phyloP scores from a whole-genome alignment of 2,329 filamentous ascomycete genomes.

The Chaetothyriales sp. region DNA sequence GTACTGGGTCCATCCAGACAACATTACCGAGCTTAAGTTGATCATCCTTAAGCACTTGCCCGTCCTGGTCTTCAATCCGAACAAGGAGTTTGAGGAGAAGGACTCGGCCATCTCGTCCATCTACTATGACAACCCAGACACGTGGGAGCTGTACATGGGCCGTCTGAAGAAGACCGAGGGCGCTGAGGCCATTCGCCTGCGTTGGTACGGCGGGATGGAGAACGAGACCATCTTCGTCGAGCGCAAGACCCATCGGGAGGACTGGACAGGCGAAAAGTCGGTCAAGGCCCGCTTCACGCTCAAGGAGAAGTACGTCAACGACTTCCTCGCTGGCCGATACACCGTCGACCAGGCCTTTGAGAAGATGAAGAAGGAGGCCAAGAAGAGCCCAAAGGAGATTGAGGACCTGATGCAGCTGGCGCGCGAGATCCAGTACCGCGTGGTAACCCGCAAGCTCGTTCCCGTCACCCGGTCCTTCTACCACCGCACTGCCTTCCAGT shows the following conservation, averaged over 20 bases:
- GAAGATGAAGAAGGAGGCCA: slow-evolving; percentile 87
- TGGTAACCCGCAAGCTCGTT: slow-evolving; percentile 69
- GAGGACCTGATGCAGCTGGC: slow-evolving; percentile 77
- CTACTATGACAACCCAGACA: slow-evolving; percentile 91
- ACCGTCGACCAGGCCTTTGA: slow-evolving; percentile 84
- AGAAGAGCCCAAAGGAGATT: slow-evolving; percentile 84
- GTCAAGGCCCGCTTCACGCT: slow-evolving; percentile 91
- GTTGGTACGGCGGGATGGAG: slow-evolving; percentile 97
- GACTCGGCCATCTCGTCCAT: slow-evolving; percentile 96
- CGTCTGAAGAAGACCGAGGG: slow-evolving; percentile 96
- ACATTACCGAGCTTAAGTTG: slow-evolving; percentile 94
- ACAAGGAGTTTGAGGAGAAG: slow-evolving; percentile 82
- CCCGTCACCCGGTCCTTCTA: slow-evolving; percentile 95
- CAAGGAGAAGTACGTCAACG: slow-evolving; percentile 96
- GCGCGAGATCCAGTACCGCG: slow-evolving; percentile 82
- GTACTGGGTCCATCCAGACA: slow-evolving; percentile 98
- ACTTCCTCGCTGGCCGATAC: slow-evolving; percentile 70
- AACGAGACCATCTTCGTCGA: slow-evolving; percentile 92
- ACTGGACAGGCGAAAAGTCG: slow-evolving; percentile 98
- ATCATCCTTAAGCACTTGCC: slow-evolving; percentile 96
- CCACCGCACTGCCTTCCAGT: slow-evolving; percentile 92
- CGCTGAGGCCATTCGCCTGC: slow-evolving; percentile 84
- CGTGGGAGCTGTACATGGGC: slow-evolving; percentile 85
- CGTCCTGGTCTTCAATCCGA: slow-evolving; percentile 91
- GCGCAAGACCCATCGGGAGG: slow-evolving; percentile 93